A percentile compares a stretch with the other conserved stretches of the same genome.
These are phyloP conservation scores for Aspergillus pseudotamarii DNA, from an alignment of 2,329 filamentous ascomycete genomes.

Conservation along the genomic window DNA sequence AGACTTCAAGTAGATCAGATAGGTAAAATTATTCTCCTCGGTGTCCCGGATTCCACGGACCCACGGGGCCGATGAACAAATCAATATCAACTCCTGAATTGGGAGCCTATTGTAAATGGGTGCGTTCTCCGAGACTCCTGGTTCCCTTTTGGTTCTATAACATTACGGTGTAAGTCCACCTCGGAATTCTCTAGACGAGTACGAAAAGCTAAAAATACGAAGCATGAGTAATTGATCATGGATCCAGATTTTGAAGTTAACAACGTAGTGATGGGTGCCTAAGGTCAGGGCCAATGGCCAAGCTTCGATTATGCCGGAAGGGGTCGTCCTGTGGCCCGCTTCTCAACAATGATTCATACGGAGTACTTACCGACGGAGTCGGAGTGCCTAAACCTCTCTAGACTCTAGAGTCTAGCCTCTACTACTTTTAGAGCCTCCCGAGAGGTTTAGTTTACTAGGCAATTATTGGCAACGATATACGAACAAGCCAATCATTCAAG, in stretches of 20 bases:
- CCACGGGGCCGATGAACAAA: not conserved
- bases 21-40: not conserved
- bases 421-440: not conserved
- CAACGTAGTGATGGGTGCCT: not conserved
- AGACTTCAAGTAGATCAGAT: not conserved
- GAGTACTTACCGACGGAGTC: not conserved
- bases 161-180: not conserved
- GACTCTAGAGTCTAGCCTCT: too few relatives aligned
- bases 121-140: not conserved
- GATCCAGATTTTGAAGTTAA: not conserved
- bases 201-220: not conserved
- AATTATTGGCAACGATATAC: not conserved
- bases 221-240: not conserved
- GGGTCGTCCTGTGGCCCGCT: not conserved
- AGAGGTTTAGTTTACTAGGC: not conserved
- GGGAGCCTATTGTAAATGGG: not conserved
- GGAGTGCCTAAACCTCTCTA: not conserved
- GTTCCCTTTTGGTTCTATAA: too few relatives aligned
- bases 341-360: not conserved
- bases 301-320: not conserved
- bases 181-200: not conserved
- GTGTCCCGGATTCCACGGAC: not conserved
- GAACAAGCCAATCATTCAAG: not conserved
- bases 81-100: not conserved
- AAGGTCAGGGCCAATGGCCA: not conserved